Evolutionary conservation across 1,284 basidiomycete genomes (phyloP).

Genomic region (Sanghuangporus weigelae): DNA sequence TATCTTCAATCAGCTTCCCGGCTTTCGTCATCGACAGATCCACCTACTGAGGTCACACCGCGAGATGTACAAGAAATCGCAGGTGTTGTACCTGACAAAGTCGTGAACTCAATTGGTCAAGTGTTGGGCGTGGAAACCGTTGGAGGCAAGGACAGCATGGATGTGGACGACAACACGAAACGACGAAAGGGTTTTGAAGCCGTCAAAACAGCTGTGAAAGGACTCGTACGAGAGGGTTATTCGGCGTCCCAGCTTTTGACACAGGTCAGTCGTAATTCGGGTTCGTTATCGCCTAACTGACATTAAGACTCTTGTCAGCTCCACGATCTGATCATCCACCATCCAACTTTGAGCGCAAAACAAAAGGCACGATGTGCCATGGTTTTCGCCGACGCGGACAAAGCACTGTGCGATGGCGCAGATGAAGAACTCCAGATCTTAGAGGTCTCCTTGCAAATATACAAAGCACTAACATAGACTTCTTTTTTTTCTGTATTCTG

Average conservation of each 20-base stretch:
- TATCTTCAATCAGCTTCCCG: constrained; percentile 96
- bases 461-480: constrained; percentile 45
- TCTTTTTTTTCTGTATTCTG: background rate
- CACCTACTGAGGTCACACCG: constrained; percentile 69
- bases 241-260: constrained; percentile 86
- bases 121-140: constrained; percentile 73
- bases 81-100: constrained; percentile 81
- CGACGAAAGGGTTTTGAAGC: constrained; percentile 54
- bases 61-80: constrained; percentile 93
- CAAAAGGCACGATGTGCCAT: constrained; percentile 84
- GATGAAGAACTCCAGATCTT: constrained; percentile 97
- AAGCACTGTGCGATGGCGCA: constrained; percentile 94
- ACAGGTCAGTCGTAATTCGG: constrained; percentile 53
- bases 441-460: constrained; percentile 76
- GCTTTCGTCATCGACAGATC: constrained; percentile 64
- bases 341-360: constrained; percentile 74
- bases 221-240: constrained; percentile 84
- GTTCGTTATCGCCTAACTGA: background rate
- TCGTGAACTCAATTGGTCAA: constrained; percentile 66
- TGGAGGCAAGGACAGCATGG: constrained; percentile 40
- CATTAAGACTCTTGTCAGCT: constrained; percentile 44
- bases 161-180: constrained; percentile 36
- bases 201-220: constrained; percentile 71
- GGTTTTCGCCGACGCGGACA: constrained; percentile 92
- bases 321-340: constrained; percentile 85